Base-by-base conservation (phyloP, 208 protist species). In the Leishmania martiniquensis region DNA sequence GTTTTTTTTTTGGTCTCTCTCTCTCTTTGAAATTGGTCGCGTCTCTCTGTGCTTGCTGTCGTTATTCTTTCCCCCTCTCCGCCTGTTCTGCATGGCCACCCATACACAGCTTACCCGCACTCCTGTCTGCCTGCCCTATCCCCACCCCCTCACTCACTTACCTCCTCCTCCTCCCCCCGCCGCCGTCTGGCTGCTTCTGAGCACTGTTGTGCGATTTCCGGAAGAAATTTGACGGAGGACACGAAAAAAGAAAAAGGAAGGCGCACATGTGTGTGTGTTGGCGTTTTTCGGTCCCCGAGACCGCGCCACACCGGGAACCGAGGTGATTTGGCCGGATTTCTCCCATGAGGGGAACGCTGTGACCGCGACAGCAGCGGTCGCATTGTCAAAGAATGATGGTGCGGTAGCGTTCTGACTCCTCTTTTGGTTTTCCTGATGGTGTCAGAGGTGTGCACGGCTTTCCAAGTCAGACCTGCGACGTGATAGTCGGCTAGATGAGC, bases 171-270 rank as follows among this genome's bases (percentile, higher is more conserved):
- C 29, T 66, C n/a, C 7, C 52, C 37, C 13, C 17, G 13, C 6
- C 49, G 15, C 45, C 51, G 6, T 51, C 7, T 25, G 20, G 37
- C 17, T 6, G 49, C 34, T 4, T 5, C 60, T 0, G 13, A 15
- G n/a, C 57, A 63, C 57, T 51, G 22, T 32, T 49, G 65, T 69
- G 22, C 20, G 42, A 69, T 69, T 69, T 49, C 39, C 17, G 65
- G 65, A 32, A 51, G 42, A 51, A 49, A 49, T 49, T 69, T 29
- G 65, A 51, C 39, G 13, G 37, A 52, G n/a, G 10, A 47, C 3
- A 54, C 34, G 12, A 71, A 55, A 37, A 22, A n/a, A 71, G 17
- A 39, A 72, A 72, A 78, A 78, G 67, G 54, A 68, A 12, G 67
- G 47, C 20, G 42, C 1, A 10, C 4, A 22, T 22, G 52, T 22